Conservation (phyloP, 768 basidiomycete genomes). For the Calvatia gigantea region DNA sequence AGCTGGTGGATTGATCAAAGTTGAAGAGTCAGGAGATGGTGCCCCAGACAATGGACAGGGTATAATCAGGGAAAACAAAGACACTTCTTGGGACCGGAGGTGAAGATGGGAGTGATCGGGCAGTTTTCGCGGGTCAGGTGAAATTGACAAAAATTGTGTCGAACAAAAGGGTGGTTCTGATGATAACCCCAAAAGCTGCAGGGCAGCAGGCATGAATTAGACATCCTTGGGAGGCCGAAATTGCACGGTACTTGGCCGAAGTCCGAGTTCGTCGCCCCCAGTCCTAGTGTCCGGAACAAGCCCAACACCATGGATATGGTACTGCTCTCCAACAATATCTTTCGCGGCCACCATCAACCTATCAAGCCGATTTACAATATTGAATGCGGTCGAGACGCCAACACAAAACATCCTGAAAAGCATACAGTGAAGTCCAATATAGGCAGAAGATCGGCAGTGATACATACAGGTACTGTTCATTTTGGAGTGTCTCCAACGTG, state of each 20-base stretch:
- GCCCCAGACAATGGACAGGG: too few species aligned
- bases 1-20: too few species aligned
- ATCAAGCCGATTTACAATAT: slow-evolving; percentile 71
- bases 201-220: neutral
- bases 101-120: too few species aligned
- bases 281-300: neutral
- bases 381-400: slow-evolving; percentile 65
- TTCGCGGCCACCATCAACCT: slow-evolving; percentile 78
- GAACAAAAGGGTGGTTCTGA: too few species aligned
- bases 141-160: too few species aligned
- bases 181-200: too few species aligned
- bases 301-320: slow-evolving; percentile 74
- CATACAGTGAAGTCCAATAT: neutral
- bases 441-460: neutral
- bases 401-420: slow-evolving; percentile 62
- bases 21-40: too few species aligned
- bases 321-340: slow-evolving; percentile 84
- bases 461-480: slow-evolving; percentile 77
- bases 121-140: too few species aligned
- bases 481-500: slow-evolving; percentile 68
- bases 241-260: neutral
- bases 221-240: slow-evolving; percentile 3
- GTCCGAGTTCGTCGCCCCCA: neutral
- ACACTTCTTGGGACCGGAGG: too few species aligned
- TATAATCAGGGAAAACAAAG: too few species aligned